Evolutionary conservation across 108 stramenopile genomes (phyloP).

Genomic region (Craspedostauros australis): DNA sequence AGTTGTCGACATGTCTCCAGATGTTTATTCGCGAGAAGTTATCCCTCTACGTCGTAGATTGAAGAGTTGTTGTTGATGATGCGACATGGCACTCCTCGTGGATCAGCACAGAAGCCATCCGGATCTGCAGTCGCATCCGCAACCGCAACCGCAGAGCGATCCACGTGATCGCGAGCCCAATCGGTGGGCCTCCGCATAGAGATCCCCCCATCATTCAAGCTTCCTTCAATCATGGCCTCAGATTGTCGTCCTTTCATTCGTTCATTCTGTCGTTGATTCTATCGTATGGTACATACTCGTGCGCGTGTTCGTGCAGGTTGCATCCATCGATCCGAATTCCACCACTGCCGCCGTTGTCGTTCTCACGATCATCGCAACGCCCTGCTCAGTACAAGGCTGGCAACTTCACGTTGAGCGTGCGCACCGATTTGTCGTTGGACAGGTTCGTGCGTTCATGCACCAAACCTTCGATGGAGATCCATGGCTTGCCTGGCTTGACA

Average conservation of each 20-base stretch:
- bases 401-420: slow-evolving; percentile 41
- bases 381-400: slow-evolving; percentile 35
- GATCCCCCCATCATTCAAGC: neutral
- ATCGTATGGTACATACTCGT: neutral
- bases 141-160: neutral
- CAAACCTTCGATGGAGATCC: slow-evolving; percentile 49
- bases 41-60: neutral
- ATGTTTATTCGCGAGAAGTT: too few species aligned
- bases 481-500: slow-evolving; percentile 43
- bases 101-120: neutral
- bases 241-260: neutral
- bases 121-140: neutral
- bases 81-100: neutral
- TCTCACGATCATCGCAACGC: too few species aligned
- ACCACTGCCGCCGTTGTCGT: neutral
- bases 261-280: neutral
- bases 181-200: neutral
- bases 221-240: neutral
- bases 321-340: neutral
- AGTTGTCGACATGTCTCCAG: too few species aligned
- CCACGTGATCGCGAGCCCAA: neutral
- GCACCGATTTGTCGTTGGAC: slow-evolving; percentile 39
- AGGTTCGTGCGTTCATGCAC: slow-evolving; percentile 70
- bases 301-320: neutral
- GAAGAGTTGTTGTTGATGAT: neutral